Percentiles rank a stretch among this genome's conserved stretches.
Evolutionary conservation across 1,284 basidiomycete genomes (phyloP).

Genomic region (Rhodotorula sp.): DNA sequence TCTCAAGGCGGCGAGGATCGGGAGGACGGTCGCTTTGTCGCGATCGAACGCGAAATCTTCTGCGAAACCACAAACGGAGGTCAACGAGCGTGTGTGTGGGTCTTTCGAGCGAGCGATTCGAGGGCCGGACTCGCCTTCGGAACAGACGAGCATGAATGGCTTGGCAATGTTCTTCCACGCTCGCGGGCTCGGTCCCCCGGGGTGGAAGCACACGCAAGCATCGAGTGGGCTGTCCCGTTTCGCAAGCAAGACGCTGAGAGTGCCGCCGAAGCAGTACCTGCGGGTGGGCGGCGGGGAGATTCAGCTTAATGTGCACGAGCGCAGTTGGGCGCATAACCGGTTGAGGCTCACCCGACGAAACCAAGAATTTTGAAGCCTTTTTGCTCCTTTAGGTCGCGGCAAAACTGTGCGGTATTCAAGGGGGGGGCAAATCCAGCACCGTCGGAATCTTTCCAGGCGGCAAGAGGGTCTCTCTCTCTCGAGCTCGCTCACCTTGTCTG

Average conservation of each 20-base stretch:
- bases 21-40: background rate
- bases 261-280: slow-evolving; percentile 11
- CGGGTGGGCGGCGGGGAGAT: background rate
- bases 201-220: slow-evolving; percentile 10
- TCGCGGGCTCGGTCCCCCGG: background rate
- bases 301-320: background rate
- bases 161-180: background rate
- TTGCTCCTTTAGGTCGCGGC: slow-evolving; percentile 5
- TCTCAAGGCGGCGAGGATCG: background rate
- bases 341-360: slow-evolving; percentile 10
- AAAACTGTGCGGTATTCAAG: slow-evolving; percentile 3
- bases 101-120: background rate
- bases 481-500: background rate
- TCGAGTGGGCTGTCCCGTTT: slow-evolving; percentile 3
- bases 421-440: background rate
- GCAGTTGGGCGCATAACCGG: no score
- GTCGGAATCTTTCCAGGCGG: rapidly evolving
- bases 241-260: slow-evolving; percentile 7
- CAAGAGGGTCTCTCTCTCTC: no score
- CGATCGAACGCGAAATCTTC: slow-evolving; percentile 19
- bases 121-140: slow-evolving; percentile 3
- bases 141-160: slow-evolving; percentile 9
- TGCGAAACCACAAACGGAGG: background rate
- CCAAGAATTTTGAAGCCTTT: slow-evolving; percentile 8
- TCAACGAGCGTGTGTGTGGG: no score